phyloP scores from a whole-genome alignment of 2,329 filamentous ascomycete genomes.

The Cercospora zeae-maydis region DNA sequence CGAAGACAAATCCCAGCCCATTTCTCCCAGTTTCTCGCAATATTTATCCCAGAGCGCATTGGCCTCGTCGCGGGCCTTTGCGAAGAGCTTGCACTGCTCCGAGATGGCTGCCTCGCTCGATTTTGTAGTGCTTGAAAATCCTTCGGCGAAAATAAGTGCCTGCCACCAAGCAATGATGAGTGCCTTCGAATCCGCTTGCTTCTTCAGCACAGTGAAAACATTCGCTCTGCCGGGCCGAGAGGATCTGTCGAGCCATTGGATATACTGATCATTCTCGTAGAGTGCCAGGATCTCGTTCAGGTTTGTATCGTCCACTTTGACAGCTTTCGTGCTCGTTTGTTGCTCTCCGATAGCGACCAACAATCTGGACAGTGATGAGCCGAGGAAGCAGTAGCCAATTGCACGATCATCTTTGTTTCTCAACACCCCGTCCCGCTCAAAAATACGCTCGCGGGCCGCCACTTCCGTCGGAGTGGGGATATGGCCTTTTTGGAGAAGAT shows the following conservation, averaged over 20 bases:
- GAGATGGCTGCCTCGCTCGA: not conserved
- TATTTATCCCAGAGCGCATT: slow-evolving; percentile 45
- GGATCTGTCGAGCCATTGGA: slow-evolving; percentile 54
- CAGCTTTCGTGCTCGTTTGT: slow-evolving; percentile 32
- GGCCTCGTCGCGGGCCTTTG: slow-evolving; percentile 31
- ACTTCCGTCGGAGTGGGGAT: slow-evolving; percentile 65
- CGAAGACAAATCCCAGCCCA: slow-evolving; percentile 65
- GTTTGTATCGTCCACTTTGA: slow-evolving; percentile 9
- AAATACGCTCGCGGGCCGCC: slow-evolving; percentile 56
- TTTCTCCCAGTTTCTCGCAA: slow-evolving; percentile 41
- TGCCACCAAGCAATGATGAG: slow-evolving; percentile 63
- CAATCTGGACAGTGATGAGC: slow-evolving; percentile 35
- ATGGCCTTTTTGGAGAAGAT: slow-evolving; percentile 44
- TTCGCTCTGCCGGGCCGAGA: slow-evolving; percentile 32
- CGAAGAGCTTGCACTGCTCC: slow-evolving; percentile 39
- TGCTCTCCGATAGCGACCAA: slow-evolving; percentile 22
- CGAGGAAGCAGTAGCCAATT: slow-evolving; percentile 56
- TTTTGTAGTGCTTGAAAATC: not conserved
- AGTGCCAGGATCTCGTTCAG: slow-evolving; percentile 48
- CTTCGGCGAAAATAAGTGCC: slow-evolving; percentile 48
- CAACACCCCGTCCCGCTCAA: slow-evolving; percentile 65
- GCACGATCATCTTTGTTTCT: slow-evolving; percentile 46
- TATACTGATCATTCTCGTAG: slow-evolving; percentile 50
- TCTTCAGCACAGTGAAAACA: slow-evolving; percentile 61
- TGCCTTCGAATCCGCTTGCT: slow-evolving; percentile 47